Base-by-base conservation (phyloP, 306 rosid species). In the Vigna hirtella region DNA sequence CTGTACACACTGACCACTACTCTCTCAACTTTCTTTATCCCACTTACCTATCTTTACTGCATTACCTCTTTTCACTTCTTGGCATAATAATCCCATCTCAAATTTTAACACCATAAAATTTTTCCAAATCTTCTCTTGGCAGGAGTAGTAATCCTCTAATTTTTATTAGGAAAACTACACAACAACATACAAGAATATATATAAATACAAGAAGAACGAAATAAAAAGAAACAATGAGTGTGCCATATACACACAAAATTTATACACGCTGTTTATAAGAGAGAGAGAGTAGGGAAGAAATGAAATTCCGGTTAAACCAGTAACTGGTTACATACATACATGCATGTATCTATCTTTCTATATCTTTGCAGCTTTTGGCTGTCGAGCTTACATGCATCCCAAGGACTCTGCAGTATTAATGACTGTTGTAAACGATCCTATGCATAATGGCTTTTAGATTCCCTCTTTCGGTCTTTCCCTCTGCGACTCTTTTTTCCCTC, bases 351-450 rank as follows among this genome's bases (percentile, higher is more conserved):
- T 51, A 47, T 47, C 40, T 16, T 7, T 34, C 18, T 56, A 62
- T 56, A 62, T 67, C 28, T 68, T 82, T 57, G 43, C 89, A 86
- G 88, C 91, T 83, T 86, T 84, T 79, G 17, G 80, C 81, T 86
- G 82, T 53, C 43, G 15, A 67, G 78, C 64, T 80, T 66, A 67
- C 81, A 66, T 66, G 72, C 72, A 84, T 72, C 85, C 79, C 65
- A 85, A 84, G 82, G 78, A 65, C 77, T 57, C 80, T 77, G 82
- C 79, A 63, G 71, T 55, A 73, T 83, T 83, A 74, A 74, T 76
- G 81, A 82, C 88, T 71, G 85, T 24, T 77, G 20, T 53, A 61
- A 73, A 16, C 76, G 79, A 52, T 66, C 47, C 36, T 36, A 4
- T 68, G n/a, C 75, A 71, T 77, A 20, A 73, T 56, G 81, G 79